A percentile compares a stretch with the other conserved stretches of the same genome.
Conservation (phyloP, 164 flowering plant species). For the Cinnamomum micranthum region DNA sequence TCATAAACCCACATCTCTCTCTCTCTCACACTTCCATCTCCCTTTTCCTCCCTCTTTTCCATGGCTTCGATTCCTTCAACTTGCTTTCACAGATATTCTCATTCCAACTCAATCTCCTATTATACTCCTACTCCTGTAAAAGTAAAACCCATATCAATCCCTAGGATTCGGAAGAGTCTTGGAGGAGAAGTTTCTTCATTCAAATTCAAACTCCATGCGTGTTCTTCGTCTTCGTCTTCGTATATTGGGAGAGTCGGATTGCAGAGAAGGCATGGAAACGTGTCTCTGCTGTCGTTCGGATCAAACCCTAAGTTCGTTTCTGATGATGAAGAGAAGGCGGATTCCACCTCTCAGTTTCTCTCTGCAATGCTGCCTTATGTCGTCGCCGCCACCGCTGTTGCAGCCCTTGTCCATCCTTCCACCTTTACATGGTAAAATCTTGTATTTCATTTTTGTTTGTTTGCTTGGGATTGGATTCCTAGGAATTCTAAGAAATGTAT, state of each 20-base stretch:
- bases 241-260: slow-evolving; percentile 58
- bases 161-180: too few species aligned
- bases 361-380: slow-evolving; percentile 86
- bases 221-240: slow-evolving; percentile 50
- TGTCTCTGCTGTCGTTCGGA: slow-evolving; percentile 52
- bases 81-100: too few species aligned
- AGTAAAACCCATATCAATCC: too few species aligned
- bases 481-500: background rate
- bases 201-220: too few species aligned
- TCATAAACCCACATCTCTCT: too few species aligned
- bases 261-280: slow-evolving; percentile 56
- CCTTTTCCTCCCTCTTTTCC: too few species aligned
- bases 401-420: slow-evolving; percentile 69
- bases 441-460: background rate
- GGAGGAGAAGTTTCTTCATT: too few species aligned
- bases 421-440: slow-evolving; percentile 68
- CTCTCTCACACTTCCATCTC: too few species aligned
- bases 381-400: slow-evolving; percentile 79
- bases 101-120: too few species aligned
- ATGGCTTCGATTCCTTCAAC: too few species aligned
- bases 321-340: slow-evolving; percentile 23
- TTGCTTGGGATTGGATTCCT: too few species aligned
- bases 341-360: slow-evolving; percentile 50
- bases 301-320: slow-evolving; percentile 14
- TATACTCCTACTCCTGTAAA: too few species aligned